Conservation (phyloP, 139 green algal species). For the Auxenochlorella pyrenoidosa region DNA sequence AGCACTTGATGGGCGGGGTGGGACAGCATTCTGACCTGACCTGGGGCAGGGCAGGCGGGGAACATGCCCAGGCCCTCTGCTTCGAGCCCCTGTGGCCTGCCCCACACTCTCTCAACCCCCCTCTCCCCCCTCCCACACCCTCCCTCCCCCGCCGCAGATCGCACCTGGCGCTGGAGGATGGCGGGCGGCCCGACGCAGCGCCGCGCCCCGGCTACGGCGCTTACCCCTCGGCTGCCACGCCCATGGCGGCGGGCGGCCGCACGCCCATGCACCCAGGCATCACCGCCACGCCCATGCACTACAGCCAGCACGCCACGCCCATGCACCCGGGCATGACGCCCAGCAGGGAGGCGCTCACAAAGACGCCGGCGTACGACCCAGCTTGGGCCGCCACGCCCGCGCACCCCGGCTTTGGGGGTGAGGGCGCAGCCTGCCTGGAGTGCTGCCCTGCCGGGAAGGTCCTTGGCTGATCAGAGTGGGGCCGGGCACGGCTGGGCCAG, state of each 20-base stretch:
- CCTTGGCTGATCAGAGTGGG: background rate
- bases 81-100: too few species aligned
- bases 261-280: conserved; percentile 58
- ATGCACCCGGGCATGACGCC: conserved; percentile 75
- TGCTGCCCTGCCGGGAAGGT: too few species aligned
- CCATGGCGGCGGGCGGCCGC: conserved; percentile 35
- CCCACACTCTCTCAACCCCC: background rate
- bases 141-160: background rate
- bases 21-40: too few species aligned
- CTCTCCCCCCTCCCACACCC: background rate
- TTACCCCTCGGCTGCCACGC: conserved; percentile 25
- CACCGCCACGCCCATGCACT: conserved; percentile 54
- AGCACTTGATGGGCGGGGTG: too few species aligned
- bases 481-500: too few species aligned
- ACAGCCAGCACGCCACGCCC: conserved; percentile 46
- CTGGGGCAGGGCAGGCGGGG: too few species aligned
- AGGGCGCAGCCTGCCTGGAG: background rate
- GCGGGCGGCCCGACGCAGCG: background rate
- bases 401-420: conserved; percentile 41
- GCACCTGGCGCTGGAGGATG: conserved; percentile 49
- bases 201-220: background rate
- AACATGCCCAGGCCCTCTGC: too few species aligned
- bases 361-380: conserved; percentile 64
- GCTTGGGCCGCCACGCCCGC: conserved; percentile 49
- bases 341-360: conserved; percentile 49